phyloP scores from a whole-genome alignment of 75 land plant genomes.

The Pinus taeda region DNA sequence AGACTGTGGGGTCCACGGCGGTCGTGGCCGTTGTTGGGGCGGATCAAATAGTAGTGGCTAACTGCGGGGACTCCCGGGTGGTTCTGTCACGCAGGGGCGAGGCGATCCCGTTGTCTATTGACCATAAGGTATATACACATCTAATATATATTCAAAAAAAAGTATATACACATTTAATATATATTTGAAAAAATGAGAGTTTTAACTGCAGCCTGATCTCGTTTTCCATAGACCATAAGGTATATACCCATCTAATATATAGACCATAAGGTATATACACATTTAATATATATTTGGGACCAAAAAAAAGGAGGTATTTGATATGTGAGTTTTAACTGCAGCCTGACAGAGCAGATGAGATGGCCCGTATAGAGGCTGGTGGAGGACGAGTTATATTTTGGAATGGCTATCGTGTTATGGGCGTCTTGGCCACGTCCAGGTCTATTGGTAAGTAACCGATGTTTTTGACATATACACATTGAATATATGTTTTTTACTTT shows the following conservation, averaged over 20 bases:
- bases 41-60: conserved; percentile 51
- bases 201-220: too few relatives aligned
- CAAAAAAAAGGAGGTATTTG: too few relatives aligned
- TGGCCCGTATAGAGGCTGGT: conserved; percentile 57
- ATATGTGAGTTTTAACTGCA: conserved; percentile 8
- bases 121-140: conserved; percentile 60
- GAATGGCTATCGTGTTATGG: conserved; percentile 52
- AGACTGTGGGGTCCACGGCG: conserved; percentile 59
- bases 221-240: too few relatives aligned
- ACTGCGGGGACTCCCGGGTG: conserved; percentile 80
- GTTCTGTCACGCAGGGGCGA: conserved; percentile 56
- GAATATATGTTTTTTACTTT: not conserved
- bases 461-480: too few relatives aligned
- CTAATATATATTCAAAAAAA: too few relatives aligned
- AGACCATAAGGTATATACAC: too few relatives aligned
- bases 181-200: too few relatives aligned
- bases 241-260: not conserved
- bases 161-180: too few relatives aligned
- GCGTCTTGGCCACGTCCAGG: conserved; percentile 66
- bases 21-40: conserved; percentile 57
- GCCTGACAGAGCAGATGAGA: conserved; percentile 75
- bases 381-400: conserved; percentile 64
- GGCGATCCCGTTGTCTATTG: conserved; percentile 51
- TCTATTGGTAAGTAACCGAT: conserved; percentile 48
- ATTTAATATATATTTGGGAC: too few relatives aligned